Evolutionary conservation across 1,284 basidiomycete species (phyloP).

Genomic region (Sphagnurus paluster): DNA sequence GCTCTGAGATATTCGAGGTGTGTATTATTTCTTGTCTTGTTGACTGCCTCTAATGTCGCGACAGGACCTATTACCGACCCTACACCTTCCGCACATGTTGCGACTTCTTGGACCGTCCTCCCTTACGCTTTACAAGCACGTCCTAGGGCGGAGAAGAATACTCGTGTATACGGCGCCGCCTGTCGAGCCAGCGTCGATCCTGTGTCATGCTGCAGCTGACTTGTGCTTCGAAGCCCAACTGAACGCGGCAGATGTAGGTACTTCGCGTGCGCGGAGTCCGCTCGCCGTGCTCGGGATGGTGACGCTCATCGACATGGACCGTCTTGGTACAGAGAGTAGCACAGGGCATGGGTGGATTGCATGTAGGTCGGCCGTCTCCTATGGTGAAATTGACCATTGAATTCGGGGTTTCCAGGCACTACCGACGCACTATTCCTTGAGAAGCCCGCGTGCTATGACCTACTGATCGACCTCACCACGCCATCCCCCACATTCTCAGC

Average conservation of each 20-base stretch:
- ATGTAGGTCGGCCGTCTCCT: conserved; percentile 41
- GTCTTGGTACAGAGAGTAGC: conserved; percentile 52
- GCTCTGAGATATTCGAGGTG: conserved; percentile 57
- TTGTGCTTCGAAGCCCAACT: conserved; percentile 57
- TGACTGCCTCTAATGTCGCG: conserved; percentile 26
- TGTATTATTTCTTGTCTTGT: conserved; percentile 5
- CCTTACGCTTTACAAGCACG: conserved; percentile 75
- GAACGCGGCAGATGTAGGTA: conserved; percentile 43
- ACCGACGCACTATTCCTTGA: conserved; percentile 82
- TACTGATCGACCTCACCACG: conserved; percentile 75
- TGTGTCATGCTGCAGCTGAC: conserved; percentile 74
- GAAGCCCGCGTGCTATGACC: conserved; percentile 72
- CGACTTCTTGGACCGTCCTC: conserved; percentile 75
- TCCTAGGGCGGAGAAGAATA: conserved; percentile 67
- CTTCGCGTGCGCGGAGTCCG: no score
- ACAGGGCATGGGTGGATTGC: conserved; percentile 75
- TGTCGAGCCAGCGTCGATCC: conserved; percentile 73
- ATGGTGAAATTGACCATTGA: background rate
- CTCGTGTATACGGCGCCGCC: conserved; percentile 77
- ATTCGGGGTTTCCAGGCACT: conserved; percentile 44
- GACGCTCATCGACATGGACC: conserved; percentile 68
- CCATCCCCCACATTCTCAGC: conserved; percentile 65
- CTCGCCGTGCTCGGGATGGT: conserved; percentile 74
- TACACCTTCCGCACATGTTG: conserved; percentile 67
- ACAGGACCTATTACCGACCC: conserved; percentile 45